Conservation (phyloP, 208 protist species). For the Trypanosoma vivax region DNA sequence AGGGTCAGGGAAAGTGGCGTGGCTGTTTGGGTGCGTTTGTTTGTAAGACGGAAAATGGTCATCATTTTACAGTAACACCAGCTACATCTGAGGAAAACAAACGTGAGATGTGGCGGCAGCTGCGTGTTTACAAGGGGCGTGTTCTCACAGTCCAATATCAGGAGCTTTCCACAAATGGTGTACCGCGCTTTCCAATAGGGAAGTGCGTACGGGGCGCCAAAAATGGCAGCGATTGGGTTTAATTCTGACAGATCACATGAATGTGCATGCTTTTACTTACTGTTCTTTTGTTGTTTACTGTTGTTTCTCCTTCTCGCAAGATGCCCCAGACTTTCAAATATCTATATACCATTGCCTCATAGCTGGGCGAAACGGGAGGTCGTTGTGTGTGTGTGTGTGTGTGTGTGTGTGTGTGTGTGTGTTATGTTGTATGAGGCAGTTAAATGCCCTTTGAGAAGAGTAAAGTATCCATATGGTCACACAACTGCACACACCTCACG, state of each 20-base stretch:
- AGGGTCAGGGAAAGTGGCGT: conserved; percentile 81
- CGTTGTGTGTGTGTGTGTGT: too few species aligned
- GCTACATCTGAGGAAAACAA: conserved; percentile 71
- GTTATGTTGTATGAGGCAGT: too few species aligned
- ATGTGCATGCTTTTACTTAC: not conserved
- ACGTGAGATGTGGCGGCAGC: conserved; percentile 50
- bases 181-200: conserved; percentile 82
- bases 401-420: too few species aligned
- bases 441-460: too few species aligned
- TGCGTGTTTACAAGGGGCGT: conserved; percentile 64
- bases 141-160: conserved; percentile 86
- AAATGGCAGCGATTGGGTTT: conserved; percentile 75
- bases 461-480: too few species aligned
- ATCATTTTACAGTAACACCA: conserved; percentile 67
- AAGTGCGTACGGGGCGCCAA: conserved; percentile 71
- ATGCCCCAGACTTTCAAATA: too few species aligned
- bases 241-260: too few species aligned
- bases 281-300: not conserved
- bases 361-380: too few species aligned
- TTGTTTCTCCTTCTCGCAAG: conserved; percentile 15
- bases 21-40: conserved; percentile 78
- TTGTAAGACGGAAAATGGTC: conserved; percentile 43
- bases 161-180: conserved; percentile 66
- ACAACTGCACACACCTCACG: too few species aligned
- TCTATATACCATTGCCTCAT: too few species aligned